Percentiles rank a stretch among this genome's conserved stretches.
phyloP scores from a whole-genome alignment of 2,329 filamentous ascomycete genomes.

The Periconia sp. region DNA sequence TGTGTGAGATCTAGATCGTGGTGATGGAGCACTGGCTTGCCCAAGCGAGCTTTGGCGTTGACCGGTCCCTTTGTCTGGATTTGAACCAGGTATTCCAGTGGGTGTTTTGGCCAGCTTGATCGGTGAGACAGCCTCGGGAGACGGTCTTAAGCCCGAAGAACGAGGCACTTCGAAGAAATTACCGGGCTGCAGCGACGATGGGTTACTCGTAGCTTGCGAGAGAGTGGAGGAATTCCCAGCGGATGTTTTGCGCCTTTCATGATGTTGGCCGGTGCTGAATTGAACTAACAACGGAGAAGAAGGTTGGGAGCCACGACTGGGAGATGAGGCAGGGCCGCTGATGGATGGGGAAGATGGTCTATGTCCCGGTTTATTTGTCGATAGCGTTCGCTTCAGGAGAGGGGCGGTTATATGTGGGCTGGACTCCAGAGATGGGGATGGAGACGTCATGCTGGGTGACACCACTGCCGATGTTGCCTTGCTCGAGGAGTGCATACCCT shows the following conservation, averaged over 20 bases:
- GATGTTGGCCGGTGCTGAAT: slow-evolving; percentile 82
- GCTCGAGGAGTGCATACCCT: slow-evolving; percentile 74
- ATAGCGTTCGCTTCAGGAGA: slow-evolving; percentile 78
- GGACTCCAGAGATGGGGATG: slow-evolving; percentile 73
- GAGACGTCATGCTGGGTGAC: slow-evolving; percentile 52
- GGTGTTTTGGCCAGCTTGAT: slow-evolving; percentile 50
- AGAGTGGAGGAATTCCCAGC: slow-evolving; percentile 77
- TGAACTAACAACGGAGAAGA: slow-evolving; percentile 94
- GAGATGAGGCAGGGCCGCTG: slow-evolving; percentile 81
- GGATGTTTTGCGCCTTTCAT: slow-evolving; percentile 87
- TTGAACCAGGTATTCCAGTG: slow-evolving; percentile 50
- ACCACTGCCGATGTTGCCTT: slow-evolving; percentile 48
- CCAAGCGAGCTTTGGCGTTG: slow-evolving; percentile 36
- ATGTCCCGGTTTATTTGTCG: slow-evolving; percentile 70
- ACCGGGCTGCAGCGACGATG: slow-evolving; percentile 66
- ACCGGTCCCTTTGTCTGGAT: slow-evolving; percentile 45
- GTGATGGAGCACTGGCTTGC: slow-evolving; percentile 49
- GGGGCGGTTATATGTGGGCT: slow-evolving; percentile 81
- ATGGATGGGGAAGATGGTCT: slow-evolving; percentile 86
- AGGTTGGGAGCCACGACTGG: slow-evolving; percentile 79
- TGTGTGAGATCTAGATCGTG: slow-evolving; percentile 79
- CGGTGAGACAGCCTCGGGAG: slow-evolving; percentile 58
- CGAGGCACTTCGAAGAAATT: slow-evolving; percentile 73
- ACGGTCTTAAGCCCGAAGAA: slow-evolving; percentile 53
- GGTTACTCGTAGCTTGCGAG: slow-evolving; percentile 71